Conservation (phyloP, 2,329 filamentous ascomycete genomes). For the Pseudogymnoascus sp. region DNA sequence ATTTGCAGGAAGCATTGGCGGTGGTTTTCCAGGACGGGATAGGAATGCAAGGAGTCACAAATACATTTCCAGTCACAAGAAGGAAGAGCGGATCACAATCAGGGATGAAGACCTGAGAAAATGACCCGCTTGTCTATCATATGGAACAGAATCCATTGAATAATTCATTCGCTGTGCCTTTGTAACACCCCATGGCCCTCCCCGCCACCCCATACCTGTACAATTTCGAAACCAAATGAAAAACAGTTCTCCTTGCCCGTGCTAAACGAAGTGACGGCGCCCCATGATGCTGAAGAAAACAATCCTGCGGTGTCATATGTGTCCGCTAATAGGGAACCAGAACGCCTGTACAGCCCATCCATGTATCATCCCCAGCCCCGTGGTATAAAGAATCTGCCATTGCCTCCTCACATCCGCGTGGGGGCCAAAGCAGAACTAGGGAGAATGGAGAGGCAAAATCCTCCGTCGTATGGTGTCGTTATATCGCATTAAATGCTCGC, state of each 20-base stretch:
- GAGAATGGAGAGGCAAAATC: constrained; percentile 5
- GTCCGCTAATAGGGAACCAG: constrained; percentile 1
- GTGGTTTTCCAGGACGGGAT: not conserved
- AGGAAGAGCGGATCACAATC: not conserved
- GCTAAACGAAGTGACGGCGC: constrained; percentile 4
- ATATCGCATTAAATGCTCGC: constrained; percentile 9
- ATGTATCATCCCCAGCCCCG: not conserved
- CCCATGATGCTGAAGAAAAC: not conserved
- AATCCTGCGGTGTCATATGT: constrained; percentile 4
- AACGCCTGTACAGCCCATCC: constrained; percentile 7
- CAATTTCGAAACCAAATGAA: constrained; percentile 4
- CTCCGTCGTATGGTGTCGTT: constrained; percentile 7
- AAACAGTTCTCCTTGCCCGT: not conserved
- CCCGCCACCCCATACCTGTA: not conserved
- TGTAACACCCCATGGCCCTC: not conserved
- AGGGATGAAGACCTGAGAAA: too few relatives aligned
- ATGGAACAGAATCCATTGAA: not conserved
- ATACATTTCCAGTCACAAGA: not conserved
- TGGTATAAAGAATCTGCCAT: not conserved
- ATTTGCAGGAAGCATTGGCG: not conserved
- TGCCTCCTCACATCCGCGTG: not conserved
- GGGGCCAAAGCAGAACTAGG: not conserved
- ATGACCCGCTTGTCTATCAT: constrained; percentile 1
- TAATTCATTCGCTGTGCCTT: not conserved
- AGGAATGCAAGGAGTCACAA: not conserved